A percentile compares a stretch with the other conserved stretches of the same genome.
Evolutionary conservation across 192 early-diverging fungal genomes (phyloP).

Genomic region (Coemansia sp.): DNA sequence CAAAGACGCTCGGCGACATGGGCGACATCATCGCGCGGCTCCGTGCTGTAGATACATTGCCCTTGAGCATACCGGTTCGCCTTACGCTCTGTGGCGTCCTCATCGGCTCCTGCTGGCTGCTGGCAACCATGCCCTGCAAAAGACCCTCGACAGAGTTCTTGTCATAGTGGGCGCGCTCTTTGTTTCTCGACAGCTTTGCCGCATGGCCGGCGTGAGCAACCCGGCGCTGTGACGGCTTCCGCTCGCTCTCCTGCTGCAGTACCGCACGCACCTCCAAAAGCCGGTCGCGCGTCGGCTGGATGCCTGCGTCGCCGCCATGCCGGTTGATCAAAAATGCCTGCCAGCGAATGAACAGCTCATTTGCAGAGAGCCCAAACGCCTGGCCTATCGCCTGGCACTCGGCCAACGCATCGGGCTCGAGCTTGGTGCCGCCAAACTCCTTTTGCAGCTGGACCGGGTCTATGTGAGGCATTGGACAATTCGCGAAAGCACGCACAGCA

Average conservation of each 20-base stretch:
- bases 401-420: conserved; percentile 33
- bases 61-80: conserved; percentile 27
- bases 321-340: conserved; percentile 41
- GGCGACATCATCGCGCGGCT: conserved; percentile 17
- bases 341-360: conserved; percentile 45
- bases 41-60: conserved; percentile 2
- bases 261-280: conserved; percentile 27
- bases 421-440: conserved; percentile 25
- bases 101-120: conserved; percentile 23
- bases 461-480: conserved; percentile 10
- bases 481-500: not conserved
- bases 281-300: conserved; percentile 42
- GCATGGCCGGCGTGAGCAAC: conserved; percentile 6
- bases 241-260: conserved; percentile 33
- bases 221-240: conserved; percentile 25
- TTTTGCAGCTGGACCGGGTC: conserved; percentile 23
- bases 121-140: conserved; percentile 35
- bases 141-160: conserved; percentile 41
- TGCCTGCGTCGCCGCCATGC: conserved; percentile 22
- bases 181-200: conserved; percentile 33
- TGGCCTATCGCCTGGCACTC: conserved; percentile 43
- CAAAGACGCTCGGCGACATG: conserved; percentile 42
- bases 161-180: conserved; percentile 41
- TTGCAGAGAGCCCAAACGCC: conserved; percentile 24
- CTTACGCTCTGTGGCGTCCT: conserved; percentile 33